These are phyloP conservation scores for Kockovaella imperatae DNA, from an alignment of 768 basidiomycete species.

Conservation along the genomic window DNA sequence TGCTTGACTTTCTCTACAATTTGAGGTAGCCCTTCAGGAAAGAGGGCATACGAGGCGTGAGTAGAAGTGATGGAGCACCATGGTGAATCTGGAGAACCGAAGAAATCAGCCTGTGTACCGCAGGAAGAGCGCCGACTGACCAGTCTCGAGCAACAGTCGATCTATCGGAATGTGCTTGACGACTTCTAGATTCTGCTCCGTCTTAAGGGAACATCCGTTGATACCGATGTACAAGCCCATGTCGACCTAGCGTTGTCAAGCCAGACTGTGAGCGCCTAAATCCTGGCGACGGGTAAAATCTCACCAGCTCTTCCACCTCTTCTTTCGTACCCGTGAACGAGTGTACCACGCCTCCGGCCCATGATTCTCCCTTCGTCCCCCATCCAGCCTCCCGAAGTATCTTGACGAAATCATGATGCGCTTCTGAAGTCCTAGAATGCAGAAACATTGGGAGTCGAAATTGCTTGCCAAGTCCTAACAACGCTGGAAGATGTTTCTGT, in stretches of 20 bases:
- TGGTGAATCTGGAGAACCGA: constrained; percentile 37
- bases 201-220: constrained; percentile 73
- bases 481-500: constrained; percentile 57
- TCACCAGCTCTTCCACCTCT: constrained; percentile 61
- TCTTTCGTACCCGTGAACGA: constrained; percentile 64
- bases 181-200: constrained; percentile 56
- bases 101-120: neutral
- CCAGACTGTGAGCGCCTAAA: no score
- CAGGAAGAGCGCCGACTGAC: constrained; percentile 42
- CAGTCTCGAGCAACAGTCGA: constrained; percentile 65
- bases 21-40: constrained; percentile 9
- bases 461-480: constrained; percentile 62
- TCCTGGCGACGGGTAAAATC: constrained; percentile 32
- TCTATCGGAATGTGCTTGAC: constrained; percentile 56
- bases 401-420: constrained; percentile 60
- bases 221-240: constrained; percentile 68
- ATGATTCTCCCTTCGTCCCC: constrained; percentile 49
- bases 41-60: constrained; percentile 30
- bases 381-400: constrained; percentile 64
- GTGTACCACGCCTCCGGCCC: constrained; percentile 71
- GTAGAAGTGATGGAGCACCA: constrained; percentile 41
- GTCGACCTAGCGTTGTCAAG: constrained; percentile 49
- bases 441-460: constrained; percentile 69
- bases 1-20: constrained; percentile 45
- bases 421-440: constrained; percentile 60